phyloP scores from a whole-genome alignment of 805 yeast species.

The Yarrowia sp. region DNA sequence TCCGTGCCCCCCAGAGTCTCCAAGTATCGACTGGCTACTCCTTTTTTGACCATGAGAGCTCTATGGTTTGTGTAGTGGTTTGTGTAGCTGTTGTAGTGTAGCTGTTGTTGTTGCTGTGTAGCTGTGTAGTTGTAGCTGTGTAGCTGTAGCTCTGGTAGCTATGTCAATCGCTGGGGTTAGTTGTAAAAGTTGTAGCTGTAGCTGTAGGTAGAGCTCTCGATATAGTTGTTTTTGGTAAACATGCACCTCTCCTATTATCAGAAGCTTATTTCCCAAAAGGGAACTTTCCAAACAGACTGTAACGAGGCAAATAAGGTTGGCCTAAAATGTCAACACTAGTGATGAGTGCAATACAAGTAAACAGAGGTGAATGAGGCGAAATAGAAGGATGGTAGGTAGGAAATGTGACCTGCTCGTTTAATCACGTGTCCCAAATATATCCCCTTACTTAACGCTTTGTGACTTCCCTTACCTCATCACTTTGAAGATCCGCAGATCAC shows the following conservation, averaged over 20 bases:
- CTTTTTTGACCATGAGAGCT: constrained; percentile 26
- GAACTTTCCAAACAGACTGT: constrained; percentile 22
- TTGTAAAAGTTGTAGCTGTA: background rate
- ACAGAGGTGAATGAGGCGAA: too few species aligned
- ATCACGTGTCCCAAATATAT: too few species aligned
- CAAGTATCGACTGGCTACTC: constrained; percentile 38
- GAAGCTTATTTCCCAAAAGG: background rate
- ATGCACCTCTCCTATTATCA: constrained; percentile 30
- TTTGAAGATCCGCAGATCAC: too few species aligned
- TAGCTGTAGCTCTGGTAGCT: too few species aligned
- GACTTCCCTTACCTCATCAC: too few species aligned
- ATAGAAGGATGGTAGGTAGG: too few species aligned
- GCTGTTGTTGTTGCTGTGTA: too few species aligned
- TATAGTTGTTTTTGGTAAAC: background rate
- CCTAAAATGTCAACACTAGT: background rate
- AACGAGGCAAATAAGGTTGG: background rate
- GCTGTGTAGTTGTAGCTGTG: too few species aligned
- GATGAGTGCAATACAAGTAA: too few species aligned
- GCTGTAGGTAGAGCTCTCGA: background rate
- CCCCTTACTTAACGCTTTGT: too few species aligned
- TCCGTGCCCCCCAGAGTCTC: constrained; percentile 36
- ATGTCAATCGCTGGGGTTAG: too few species aligned
- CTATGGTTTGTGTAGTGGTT: constrained; percentile 11
- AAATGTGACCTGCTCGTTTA: too few species aligned
- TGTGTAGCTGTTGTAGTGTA: background rate